Evolutionary conservation across 768 basidiomycete species (phyloP).

Genomic region (Rubroboletus pulcherrimus): DNA sequence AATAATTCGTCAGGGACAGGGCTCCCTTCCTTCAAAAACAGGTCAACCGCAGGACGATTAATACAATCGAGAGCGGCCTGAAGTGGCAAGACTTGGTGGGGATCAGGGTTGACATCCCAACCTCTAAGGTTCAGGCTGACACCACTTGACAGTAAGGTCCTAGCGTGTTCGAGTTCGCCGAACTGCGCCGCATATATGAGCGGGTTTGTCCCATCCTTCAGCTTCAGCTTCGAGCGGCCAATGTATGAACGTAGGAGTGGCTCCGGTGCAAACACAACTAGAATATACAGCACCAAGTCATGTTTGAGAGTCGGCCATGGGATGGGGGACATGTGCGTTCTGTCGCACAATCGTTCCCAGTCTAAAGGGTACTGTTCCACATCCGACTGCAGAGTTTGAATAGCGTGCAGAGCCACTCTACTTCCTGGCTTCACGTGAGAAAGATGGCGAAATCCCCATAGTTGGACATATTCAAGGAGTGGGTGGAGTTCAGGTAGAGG

Average conservation of each 20-base stretch:
- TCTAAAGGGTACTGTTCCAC: neutral
- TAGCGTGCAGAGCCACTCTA: neutral
- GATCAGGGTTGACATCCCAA: neutral
- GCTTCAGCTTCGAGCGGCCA: neutral
- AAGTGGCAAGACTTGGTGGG: neutral
- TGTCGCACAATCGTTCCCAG: conserved; percentile 3
- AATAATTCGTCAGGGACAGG: neutral
- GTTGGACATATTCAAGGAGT: conserved; percentile 7
- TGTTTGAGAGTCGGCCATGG: neutral
- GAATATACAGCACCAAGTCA: neutral
- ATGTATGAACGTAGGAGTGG: neutral
- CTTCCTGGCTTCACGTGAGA: neutral
- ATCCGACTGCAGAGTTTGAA: neutral
- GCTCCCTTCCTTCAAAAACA: neutral
- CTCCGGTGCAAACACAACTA: neutral
- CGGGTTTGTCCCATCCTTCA: conserved; percentile 1
- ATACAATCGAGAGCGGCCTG: neutral
- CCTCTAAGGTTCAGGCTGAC: neutral
- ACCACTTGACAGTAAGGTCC: neutral
- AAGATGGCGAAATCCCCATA: conserved; percentile 1
- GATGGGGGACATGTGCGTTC: neutral
- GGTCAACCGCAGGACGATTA: neutral
- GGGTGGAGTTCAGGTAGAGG: neutral
- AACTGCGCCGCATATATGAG: conserved; percentile 4
- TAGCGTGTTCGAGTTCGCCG: neutral